A percentile compares a stretch with the other conserved stretches of the same genome.
phyloP scores from a whole-genome alignment of 768 basidiomycete genomes.

The Suillus subluteus region DNA sequence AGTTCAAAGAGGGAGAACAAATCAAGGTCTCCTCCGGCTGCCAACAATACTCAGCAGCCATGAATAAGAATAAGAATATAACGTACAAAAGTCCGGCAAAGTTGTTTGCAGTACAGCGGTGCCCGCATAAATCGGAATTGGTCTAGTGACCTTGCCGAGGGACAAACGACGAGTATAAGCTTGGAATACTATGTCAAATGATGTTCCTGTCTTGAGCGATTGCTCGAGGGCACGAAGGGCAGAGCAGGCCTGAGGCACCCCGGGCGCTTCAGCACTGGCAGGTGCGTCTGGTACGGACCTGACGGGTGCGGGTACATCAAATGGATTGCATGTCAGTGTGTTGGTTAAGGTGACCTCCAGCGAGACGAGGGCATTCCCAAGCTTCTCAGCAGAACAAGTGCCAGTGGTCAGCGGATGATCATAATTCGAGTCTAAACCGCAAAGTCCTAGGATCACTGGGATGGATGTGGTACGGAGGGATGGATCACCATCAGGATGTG shows the following conservation, averaged over 20 bases:
- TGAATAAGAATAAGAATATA: background rate
- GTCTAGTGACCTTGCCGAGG: background rate
- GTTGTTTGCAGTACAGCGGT: slow-evolving; percentile 5
- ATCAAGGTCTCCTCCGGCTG: background rate
- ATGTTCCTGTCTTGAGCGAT: slow-evolving; percentile 13
- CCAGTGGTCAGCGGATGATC: background rate
- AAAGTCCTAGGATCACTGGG: background rate
- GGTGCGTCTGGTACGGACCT: background rate
- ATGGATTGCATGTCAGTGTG: background rate
- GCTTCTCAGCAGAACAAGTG: background rate
- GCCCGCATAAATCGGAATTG: slow-evolving; percentile 8
- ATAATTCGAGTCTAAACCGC: too few relatives aligned
- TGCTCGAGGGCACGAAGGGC: slow-evolving; percentile 8
- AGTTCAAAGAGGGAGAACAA: background rate
- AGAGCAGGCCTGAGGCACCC: background rate
- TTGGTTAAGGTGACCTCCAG: slow-evolving; percentile 2
- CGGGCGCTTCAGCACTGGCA: background rate
- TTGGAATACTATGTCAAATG: slow-evolving; percentile 12
- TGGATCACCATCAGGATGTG: background rate
- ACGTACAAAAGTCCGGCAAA: slow-evolving; percentile 2
- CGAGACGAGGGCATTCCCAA: background rate
- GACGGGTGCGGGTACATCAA: background rate
- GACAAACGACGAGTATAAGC: background rate
- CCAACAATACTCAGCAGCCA: background rate
- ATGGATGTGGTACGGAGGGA: background rate